Base-by-base conservation (phyloP, 2,329 filamentous ascomycete genomes). In the Colletotrichum plurivorum region DNA sequence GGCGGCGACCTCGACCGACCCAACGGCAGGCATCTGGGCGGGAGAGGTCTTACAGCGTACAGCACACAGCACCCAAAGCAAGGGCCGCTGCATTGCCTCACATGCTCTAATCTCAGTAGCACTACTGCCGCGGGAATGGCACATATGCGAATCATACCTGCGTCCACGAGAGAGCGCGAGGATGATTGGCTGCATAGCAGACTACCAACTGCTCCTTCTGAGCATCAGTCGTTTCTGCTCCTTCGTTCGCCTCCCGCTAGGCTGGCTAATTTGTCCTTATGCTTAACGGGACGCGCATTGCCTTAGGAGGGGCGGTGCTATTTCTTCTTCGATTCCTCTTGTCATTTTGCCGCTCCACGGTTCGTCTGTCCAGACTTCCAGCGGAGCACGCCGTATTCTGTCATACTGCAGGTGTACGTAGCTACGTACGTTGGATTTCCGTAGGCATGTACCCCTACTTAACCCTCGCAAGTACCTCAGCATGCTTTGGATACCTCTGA, bases 71-170 rank as follows among this genome's bases (percentile, higher is more conserved):
- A 48, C 22, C 56, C 43, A 43, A 68, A 61, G 59, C 56, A 52
- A 64, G 62, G 64, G 63, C 64, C 70, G 63, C 60, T 71, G 71
- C 71, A 67, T 62, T 61, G 62, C 52, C 56, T 60, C 67, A 61
- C 67, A 68, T 65, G 54, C 39, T 64, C 41, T 43, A 63, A 43
- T 57, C 53, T n/a, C 63, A 63, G 63, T 63, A 71, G 72, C 70
- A 76, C 48, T 45, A 51, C 55, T 67, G 69, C 69, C 43, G 64
- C 67, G 55, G 39, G 41, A 57, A 53, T 58, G 31, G 53, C 58
- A 77, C 75, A 78, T 79, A 81, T 82, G 78, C 80, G 78, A 76
- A 82, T 77, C 80, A 82, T 81, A 81, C 78, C 78, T 82, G 80
- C 79, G 78, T 81, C 76, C 65, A 63, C 64, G 54, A 36, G 31